Evolutionary conservation across 768 basidiomycete species (phyloP).

Genomic region (Termitomyces sp.): DNA sequence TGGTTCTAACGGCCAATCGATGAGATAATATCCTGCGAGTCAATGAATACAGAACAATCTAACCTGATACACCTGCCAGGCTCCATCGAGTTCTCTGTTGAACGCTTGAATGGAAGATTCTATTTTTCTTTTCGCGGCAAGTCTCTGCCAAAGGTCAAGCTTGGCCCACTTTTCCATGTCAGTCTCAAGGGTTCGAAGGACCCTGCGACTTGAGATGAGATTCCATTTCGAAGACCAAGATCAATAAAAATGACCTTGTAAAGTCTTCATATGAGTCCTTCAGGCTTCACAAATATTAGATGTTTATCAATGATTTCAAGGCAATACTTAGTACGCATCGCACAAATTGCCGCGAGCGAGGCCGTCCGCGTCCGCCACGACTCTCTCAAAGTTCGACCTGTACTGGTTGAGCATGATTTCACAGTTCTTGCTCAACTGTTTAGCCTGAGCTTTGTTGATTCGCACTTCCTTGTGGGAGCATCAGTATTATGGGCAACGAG

Average conservation of each 20-base stretch:
- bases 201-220: neutral
- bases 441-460: slow-evolving; percentile 1
- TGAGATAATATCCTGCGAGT: neutral
- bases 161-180: neutral
- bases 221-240: neutral
- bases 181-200: neutral
- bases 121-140: neutral
- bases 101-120: neutral
- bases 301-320: neutral
- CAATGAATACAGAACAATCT: neutral
- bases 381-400: neutral
- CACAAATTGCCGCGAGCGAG: neutral
- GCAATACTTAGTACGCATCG: neutral
- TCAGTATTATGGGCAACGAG: neutral
- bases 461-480: neutral
- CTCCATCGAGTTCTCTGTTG: neutral
- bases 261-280: neutral
- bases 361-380: neutral
- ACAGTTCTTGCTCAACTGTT: neutral
- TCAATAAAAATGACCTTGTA: neutral
- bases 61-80: neutral
- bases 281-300: neutral
- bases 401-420: neutral
- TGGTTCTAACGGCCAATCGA: neutral
- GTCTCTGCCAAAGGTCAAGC: neutral